Conservation (phyloP, 352 stramenopile species). For the Phytophthora fragariae region DNA sequence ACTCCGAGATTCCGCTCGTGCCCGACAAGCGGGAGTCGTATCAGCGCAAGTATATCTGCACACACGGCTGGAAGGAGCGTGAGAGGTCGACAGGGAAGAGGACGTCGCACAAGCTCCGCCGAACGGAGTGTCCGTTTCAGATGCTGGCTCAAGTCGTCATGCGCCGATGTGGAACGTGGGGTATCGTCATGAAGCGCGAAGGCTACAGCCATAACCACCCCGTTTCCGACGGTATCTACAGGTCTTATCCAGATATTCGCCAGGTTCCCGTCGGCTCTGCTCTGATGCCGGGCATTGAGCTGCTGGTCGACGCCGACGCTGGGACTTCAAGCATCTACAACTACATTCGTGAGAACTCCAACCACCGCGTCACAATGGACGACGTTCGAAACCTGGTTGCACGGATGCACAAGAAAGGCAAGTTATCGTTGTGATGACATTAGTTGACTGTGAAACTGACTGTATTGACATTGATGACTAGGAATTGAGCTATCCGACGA, state of each 20-base stretch:
- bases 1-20: conserved; percentile 3
- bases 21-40: conserved; percentile 1
- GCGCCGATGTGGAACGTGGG: conserved; percentile 1
- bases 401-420: too few relatives aligned
- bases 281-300: too few relatives aligned
- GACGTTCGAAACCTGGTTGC: too few relatives aligned
- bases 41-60: conserved; percentile 15
- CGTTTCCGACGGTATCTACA: too few relatives aligned
- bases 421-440: too few relatives aligned
- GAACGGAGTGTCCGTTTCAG: conserved; percentile 14
- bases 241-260: too few relatives aligned
- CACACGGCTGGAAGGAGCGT: conserved; percentile 6
- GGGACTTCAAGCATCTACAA: too few relatives aligned
- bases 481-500: conserved; percentile 1
- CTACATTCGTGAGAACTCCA: too few relatives aligned
- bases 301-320: too few relatives aligned
- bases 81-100: conserved; percentile 6
- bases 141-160: conserved; percentile 17
- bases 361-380: too few relatives aligned
- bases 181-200: neutral
- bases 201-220: too few relatives aligned
- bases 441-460: neutral
- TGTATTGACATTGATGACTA: neutral
- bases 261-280: too few relatives aligned
- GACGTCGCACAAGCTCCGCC: neutral